Evolutionary conservation across 1,284 basidiomycete species (phyloP), one percentile per base, ranked within the genome.

Genomic region (Porogramme epimiltina): DNA sequence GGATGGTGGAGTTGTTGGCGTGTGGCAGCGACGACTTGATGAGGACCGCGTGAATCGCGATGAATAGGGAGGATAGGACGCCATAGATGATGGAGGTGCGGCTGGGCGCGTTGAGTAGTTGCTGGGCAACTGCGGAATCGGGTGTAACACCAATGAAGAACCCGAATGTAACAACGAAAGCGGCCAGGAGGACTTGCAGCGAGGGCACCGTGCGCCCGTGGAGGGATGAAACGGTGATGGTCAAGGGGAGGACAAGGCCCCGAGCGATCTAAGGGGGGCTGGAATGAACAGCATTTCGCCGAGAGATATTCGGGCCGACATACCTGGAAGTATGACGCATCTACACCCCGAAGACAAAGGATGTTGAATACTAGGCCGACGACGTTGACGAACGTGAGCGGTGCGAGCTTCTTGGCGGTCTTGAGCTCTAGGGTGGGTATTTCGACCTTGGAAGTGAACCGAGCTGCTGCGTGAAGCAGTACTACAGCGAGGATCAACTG

Each of bases 261-360:
- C 89, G 75, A 1, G 89, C 89, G 63, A 93, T 88, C 85, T 90
- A 62, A n/a, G 54, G 28, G 20, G 16, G 4, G 28, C 10, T 8
- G 15, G 38, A 45, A 28, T 26, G 23, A 18, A 41, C 18, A 36
- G 15, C 10, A 36, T 38, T 26, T 6, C 39, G n/a, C n/a, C 22
- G n/a, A 33, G 41, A 11, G 18, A 16, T 8, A 42, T 56, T 23
- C 18, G 20, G 53, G n/a, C n/a, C n/a, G n/a, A n/a, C 64, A 26
- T 38, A 84, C 85, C 75, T 89, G 87, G 70, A 89, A 90, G 69
- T 87, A 90, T 0, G 85, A 85, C 1, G 88, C 87, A 53, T 90
- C 87, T 28, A 91, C 87, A 51, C 81, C 84, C 37, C 87, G 77
- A 47, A 91, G 72, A 63, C 88, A 90, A 15, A 89, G 76, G 0